These are phyloP conservation scores for Ceratocystis colombiana DNA, from an alignment of 2,329 filamentous ascomycete genomes.

Conservation along the genomic window DNA sequence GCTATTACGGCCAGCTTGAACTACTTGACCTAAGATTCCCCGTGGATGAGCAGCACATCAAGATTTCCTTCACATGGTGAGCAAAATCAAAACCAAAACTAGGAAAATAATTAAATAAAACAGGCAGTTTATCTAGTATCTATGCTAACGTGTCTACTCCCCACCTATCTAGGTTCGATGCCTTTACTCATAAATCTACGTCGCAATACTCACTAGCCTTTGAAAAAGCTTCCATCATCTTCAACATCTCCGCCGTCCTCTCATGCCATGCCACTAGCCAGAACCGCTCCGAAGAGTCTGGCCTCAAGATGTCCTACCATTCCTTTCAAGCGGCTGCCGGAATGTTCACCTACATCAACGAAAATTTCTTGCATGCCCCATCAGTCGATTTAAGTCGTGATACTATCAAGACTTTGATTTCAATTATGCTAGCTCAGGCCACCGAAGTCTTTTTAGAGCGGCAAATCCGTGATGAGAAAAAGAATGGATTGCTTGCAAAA, in stretches of 20 bases:
- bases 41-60: slow-evolving; percentile 97
- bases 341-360: slow-evolving; percentile 99
- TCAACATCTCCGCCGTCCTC: slow-evolving; percentile 95
- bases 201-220: slow-evolving; percentile 93
- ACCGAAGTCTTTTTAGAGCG: slow-evolving; percentile 98
- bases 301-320: slow-evolving; percentile 93
- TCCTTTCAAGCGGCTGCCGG: slow-evolving; percentile 96
- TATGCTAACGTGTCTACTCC: background rate
- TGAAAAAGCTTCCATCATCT: slow-evolving; percentile 98
- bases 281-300: slow-evolving; percentile 81
- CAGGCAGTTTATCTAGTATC: background rate
- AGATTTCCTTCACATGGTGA: slow-evolving; percentile 96
- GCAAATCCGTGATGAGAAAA: slow-evolving; percentile 86
- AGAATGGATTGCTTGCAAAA: slow-evolving; percentile 82
- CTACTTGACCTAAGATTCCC: slow-evolving; percentile 89
- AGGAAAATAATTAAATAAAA: background rate
- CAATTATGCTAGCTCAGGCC: slow-evolving; percentile 85
- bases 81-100: slow-evolving; percentile 14
- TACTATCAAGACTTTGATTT: slow-evolving; percentile 88
- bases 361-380: slow-evolving; percentile 95
- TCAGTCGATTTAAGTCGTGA: slow-evolving; percentile 93
- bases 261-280: slow-evolving; percentile 93
- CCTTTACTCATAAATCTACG: slow-evolving; percentile 98
- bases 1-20: slow-evolving; percentile 96
- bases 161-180: slow-evolving; percentile 70